phyloP scores from a whole-genome alignment of 1,284 basidiomycete genomes.

The Fistulina hepatica region DNA sequence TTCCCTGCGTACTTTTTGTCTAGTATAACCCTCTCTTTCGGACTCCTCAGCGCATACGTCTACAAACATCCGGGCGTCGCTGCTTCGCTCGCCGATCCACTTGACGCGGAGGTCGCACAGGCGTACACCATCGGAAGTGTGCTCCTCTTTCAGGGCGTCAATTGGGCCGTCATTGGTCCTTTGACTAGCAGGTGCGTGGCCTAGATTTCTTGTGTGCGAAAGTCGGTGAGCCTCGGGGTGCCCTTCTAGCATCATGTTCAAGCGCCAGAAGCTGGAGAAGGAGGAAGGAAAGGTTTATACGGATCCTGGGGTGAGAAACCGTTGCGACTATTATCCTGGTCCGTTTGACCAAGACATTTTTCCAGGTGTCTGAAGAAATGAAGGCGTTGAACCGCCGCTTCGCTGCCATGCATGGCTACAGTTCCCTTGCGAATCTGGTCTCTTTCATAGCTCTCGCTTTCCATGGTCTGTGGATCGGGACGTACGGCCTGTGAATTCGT shows the following conservation, averaged over 20 bases:
- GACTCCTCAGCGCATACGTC: constrained; percentile 54
- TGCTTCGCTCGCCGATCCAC: too few species aligned
- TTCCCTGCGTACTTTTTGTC: constrained; percentile 70
- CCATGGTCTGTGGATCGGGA: constrained; percentile 66
- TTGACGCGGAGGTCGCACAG: constrained; percentile 50
- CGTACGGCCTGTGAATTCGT: constrained; percentile 36
- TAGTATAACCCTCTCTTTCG: constrained; percentile 44
- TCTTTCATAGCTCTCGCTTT: constrained; percentile 52
- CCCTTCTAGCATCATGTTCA: constrained; percentile 49
- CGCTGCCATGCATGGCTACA: constrained; percentile 53
- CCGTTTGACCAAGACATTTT: constrained; percentile 2
- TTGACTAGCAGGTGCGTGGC: constrained; percentile 51
- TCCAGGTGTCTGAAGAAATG: constrained; percentile 59
- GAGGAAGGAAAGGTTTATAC: constrained; percentile 60
- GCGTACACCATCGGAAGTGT: constrained; percentile 49
- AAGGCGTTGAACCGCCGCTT: constrained; percentile 57
- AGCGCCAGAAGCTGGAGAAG: constrained; percentile 64
- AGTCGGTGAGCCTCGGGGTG: constrained; percentile 3
- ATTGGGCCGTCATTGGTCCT: constrained; percentile 53
- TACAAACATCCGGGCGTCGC: constrained; percentile 54
- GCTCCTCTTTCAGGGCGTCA: constrained; percentile 40
- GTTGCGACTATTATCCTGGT: neutral
- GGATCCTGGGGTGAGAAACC: constrained; percentile 43
- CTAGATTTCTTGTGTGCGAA: constrained; percentile 3
- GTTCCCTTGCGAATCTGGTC: constrained; percentile 53